Base-by-base conservation (phyloP, 257 asterid species). In the Nemophila menziesii region DNA sequence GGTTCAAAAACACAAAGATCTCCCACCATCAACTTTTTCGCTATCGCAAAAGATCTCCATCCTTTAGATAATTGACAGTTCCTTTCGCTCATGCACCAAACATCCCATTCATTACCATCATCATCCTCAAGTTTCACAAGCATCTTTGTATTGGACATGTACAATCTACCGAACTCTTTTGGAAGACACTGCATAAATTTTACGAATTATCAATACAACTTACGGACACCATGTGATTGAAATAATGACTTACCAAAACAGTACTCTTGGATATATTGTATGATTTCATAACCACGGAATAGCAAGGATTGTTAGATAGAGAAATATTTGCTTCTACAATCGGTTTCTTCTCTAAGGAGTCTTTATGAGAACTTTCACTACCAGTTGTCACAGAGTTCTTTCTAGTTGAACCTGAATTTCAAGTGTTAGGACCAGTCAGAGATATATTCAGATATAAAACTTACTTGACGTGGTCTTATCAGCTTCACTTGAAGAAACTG, bases 1-100 rank as follows among this genome's bases (percentile, higher is more conserved):
- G 44, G 41, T 44, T 61, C 54, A 27, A 62, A 43, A 23, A 24
- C 20, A 19, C 63, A 55, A 16, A 22, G 17, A 22, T 62, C 68
- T 38, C 58, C 63, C 3, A 6, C 15, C n/a, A 20, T 17, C 33
- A 61, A 19, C 3, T n/a, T 12, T n/a, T 62, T 62, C 1, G 20
- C 68, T 23, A 13, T 21, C 11, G 24, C 33, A 49, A 62, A 49
- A 1, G 4, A 0, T 0, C 1, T 4, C 58, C 63, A 43, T 12
- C 64, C 48, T 21, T 29, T 44, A 39, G 20, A 12, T 42, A 44
- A 22, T 8, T 12, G 10, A 4, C 14, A 16, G 11, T 0, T 10
- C 2, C 10, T 4, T 5, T 26, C 27, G 10, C 17, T 14, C 6
- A 20, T 5, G 42, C 22, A 56, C 2, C 1, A 10, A 4, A 18